These are phyloP conservation scores for Geopyxis carbonaria DNA, from an alignment of 495 filamentous ascomycete species.

Conservation along the genomic window DNA sequence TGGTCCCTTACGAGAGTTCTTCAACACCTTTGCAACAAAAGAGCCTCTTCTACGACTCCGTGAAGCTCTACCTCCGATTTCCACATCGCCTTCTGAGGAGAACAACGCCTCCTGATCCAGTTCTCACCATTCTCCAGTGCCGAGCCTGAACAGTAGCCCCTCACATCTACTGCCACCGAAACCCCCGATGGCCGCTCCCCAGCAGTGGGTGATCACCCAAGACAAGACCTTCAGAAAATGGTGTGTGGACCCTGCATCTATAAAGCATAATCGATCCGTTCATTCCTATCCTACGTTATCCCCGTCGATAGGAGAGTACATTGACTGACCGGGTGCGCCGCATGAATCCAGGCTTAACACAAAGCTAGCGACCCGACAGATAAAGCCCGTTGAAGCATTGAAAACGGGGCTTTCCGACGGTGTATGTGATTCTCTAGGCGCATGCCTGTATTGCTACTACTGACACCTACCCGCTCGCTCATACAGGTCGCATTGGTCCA, in stretches of 20 bases:
- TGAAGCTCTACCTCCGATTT: too few relatives aligned
- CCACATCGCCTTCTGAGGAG: too few relatives aligned
- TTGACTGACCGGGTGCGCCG: background rate
- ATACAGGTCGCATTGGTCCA: constrained; percentile 83
- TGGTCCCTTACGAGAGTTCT: too few relatives aligned
- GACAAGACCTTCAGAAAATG: constrained; percentile 99
- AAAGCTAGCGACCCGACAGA: constrained; percentile 59
- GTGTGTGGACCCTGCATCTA: constrained; percentile 31
- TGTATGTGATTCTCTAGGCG: constrained; percentile 31
- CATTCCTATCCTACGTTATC: background rate
- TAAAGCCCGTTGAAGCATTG: constrained; percentile 62
- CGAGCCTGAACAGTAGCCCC: constrained; percentile 7
- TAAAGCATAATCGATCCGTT: background rate
- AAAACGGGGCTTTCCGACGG: constrained; percentile 83
- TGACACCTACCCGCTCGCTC: background rate
- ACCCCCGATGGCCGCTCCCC: constrained; percentile 36
- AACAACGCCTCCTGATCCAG: too few relatives aligned
- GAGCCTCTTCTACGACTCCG: too few relatives aligned
- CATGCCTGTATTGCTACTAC: background rate
- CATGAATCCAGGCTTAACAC: constrained; percentile 61
- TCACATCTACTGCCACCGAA: constrained; percentile 9
- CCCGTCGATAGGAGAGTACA: background rate
- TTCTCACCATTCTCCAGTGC: constrained; percentile 7
- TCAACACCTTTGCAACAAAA: too few relatives aligned
- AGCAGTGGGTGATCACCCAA: constrained; percentile 91